These are phyloP conservation scores for Fraxinus sp. DNA, from an alignment of 305 asterid genomes.

Conservation along the genomic window DNA sequence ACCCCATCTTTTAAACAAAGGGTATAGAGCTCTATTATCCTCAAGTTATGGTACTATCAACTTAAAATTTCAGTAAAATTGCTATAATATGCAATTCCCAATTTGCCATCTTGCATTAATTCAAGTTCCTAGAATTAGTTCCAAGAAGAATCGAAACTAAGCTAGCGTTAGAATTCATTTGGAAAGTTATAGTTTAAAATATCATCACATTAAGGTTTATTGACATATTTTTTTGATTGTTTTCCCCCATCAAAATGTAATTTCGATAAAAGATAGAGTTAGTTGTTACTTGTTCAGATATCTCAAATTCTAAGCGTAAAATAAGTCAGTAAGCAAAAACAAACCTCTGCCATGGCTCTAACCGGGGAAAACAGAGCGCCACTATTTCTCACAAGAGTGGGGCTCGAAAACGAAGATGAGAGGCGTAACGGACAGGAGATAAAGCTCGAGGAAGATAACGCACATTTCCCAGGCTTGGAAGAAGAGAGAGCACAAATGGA, in stretches of 20 bases:
- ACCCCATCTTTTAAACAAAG: background rate
- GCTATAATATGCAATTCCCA: background rate
- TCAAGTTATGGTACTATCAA: background rate
- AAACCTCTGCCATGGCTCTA: conserved; percentile 69
- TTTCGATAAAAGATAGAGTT: background rate
- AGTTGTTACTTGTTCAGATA: too few relatives aligned
- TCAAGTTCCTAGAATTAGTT: background rate
- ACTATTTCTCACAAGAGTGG: conserved; percentile 29
- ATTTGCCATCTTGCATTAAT: background rate
- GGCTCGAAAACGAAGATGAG: conserved; percentile 27
- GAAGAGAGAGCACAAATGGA: conserved; percentile 30
- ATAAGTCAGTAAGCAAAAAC: background rate
- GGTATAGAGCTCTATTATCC: background rate
- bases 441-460: conserved; percentile 44
- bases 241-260: background rate
- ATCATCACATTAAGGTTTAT: background rate
- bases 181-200: background rate
- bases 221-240: background rate
- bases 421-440: conserved; percentile 51
- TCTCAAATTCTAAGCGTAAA: background rate
- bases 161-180: background rate
- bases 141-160: background rate
- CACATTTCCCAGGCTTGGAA: conserved; percentile 32
- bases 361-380: conserved; percentile 35
- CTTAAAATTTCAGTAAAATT: background rate